Evolutionary conservation across 1,139 yeast species (phyloP).

Genomic region (Yamadazyma blattariae): DNA sequence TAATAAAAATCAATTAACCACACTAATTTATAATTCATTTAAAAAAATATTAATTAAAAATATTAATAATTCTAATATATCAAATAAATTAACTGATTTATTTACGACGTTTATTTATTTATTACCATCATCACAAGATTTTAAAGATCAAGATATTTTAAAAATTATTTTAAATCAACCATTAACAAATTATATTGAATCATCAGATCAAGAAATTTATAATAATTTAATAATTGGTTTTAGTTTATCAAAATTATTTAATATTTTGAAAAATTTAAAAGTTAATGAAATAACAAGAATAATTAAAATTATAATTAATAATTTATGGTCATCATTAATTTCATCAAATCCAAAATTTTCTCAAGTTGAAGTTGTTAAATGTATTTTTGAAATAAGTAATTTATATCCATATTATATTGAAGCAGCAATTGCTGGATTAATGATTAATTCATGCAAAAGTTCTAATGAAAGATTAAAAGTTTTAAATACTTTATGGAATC

Average conservation of each 20-base stretch:
- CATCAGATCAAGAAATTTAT: constrained; percentile 12
- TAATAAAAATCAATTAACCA: constrained; percentile 41
- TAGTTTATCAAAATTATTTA: constrained; percentile 46
- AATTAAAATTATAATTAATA: constrained; percentile 25
- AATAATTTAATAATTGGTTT: constrained; percentile 31
- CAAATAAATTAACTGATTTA: constrained; percentile 33
- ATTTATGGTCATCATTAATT: constrained; percentile 47
- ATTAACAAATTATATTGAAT: constrained; percentile 9
- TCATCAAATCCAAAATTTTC: constrained; percentile 43
- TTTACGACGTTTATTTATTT: constrained; percentile 35
- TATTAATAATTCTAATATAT: constrained; percentile 16
- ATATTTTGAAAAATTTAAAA: constrained; percentile 23
- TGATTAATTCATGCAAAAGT: constrained; percentile 40
- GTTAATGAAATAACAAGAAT: constrained; percentile 25
- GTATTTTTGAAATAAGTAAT: constrained; percentile 38
- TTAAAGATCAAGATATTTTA: constrained; percentile 20
- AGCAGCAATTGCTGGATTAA: constrained; percentile 54
- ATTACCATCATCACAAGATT: constrained; percentile 8
- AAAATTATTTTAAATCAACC: constrained; percentile 25
- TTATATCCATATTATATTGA: constrained; percentile 46
- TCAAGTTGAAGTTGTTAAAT: constrained; percentile 63
- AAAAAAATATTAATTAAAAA: constrained; percentile 30
- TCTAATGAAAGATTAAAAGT: constrained; percentile 40
- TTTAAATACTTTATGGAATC: constrained; percentile 59
- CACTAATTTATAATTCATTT: constrained; percentile 32